These are phyloP conservation scores for Trifolium dubium DNA, from an alignment of 306 rosid species.

Conservation along the genomic window DNA sequence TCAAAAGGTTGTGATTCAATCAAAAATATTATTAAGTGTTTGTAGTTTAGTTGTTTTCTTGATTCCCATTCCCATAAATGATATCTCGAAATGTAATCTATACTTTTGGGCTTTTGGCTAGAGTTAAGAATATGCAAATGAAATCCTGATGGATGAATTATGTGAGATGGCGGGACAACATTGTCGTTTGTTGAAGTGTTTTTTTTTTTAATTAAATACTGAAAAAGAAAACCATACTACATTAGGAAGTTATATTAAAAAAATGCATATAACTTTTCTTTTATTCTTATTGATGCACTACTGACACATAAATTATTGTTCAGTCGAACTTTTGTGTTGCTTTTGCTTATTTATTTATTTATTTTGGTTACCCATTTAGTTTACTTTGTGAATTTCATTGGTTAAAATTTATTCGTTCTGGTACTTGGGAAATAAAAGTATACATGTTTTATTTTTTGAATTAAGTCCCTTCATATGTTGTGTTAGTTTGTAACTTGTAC, in stretches of 20 bases:
- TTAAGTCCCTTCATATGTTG: constrained; percentile 15
- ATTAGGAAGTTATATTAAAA: neutral
- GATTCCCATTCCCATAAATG: constrained; percentile 25
- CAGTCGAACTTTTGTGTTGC: constrained; percentile 18
- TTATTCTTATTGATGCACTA: constrained; percentile 1
- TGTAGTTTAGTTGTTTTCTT: constrained; percentile 16
- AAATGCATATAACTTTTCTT: neutral
- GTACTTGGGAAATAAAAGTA: neutral
- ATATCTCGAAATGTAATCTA: neutral
- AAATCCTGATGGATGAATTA: constrained; percentile 8
- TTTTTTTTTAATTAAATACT: constrained; percentile 22
- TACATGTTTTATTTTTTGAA: constrained; percentile 11
- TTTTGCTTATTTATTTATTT: neutral
- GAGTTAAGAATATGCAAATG: constrained; percentile 21
- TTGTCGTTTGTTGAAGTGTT: constrained; percentile 10
- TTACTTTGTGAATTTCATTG: constrained; percentile 4
- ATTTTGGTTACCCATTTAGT: neutral
- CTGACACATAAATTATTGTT: neutral
- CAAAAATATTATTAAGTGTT: constrained; percentile 1
- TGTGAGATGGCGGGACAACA: constrained; percentile 22
- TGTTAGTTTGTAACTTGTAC: constrained; percentile 32
- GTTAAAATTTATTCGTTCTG: neutral
- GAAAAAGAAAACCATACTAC: constrained; percentile 11
- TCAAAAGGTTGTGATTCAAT: constrained; percentile 26
- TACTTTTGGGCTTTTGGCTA: constrained; percentile 21